phyloP scores from a whole-genome alignment of 768 basidiomycete species.

The Boletus coccyginus region DNA sequence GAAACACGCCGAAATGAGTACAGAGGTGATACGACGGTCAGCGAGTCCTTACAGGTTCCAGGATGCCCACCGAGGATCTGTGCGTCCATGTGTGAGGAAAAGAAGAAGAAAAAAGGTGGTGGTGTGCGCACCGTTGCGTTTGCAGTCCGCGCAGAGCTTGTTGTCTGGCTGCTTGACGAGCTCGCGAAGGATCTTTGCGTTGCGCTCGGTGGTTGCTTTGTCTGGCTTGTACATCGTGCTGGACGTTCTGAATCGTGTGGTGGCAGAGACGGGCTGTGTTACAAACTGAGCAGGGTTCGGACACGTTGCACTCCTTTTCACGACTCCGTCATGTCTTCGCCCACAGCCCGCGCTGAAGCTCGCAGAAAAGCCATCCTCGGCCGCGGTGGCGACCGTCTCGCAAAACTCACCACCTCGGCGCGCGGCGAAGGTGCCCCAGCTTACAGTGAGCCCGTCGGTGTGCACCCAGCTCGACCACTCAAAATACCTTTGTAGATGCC shows the following conservation, averaged over 20 bases:
- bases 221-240: conserved; percentile 57
- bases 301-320: not conserved
- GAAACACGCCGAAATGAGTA: conserved; percentile 2
- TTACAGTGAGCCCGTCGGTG: conserved; percentile 38
- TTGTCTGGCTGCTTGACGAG: conserved; percentile 89
- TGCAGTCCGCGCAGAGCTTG: conserved; percentile 95
- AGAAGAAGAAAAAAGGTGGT: no score
- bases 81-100: not conserved
- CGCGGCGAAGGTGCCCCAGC: conserved; percentile 65
- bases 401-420: conserved; percentile 73
- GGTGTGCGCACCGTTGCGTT: conserved; percentile 77
- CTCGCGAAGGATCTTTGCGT: conserved; percentile 77
- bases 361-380: conserved; percentile 73
- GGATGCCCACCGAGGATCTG: conserved; percentile 97
- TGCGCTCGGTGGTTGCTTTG: conserved; percentile 80
- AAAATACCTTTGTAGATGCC: conserved; percentile 1
- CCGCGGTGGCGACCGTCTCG: conserved; percentile 69
- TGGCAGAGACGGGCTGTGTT: no score
- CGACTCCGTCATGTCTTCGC: conserved; percentile 35
- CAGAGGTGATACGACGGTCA: no score
- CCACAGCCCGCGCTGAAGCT: conserved; percentile 73
- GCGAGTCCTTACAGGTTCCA: conserved; percentile 75
- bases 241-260: no score
- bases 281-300: no score
- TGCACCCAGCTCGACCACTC: not conserved